These are phyloP conservation scores for Boletus patriciae DNA, from an alignment of 768 basidiomycete species.

Conservation along the genomic window DNA sequence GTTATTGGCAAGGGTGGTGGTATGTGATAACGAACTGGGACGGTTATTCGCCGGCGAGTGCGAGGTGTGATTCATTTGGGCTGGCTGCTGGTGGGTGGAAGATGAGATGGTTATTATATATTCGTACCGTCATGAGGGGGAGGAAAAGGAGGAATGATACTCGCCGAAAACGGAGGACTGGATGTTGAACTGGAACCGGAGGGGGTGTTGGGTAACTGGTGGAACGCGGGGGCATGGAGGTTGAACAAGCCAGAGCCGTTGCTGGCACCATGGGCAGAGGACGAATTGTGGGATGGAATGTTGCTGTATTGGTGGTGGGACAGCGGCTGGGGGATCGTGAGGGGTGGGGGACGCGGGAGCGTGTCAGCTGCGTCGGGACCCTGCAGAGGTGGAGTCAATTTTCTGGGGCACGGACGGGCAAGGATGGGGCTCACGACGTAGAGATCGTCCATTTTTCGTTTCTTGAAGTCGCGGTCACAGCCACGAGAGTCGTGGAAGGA, in stretches of 20 bases:
- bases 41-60: constrained; percentile 53
- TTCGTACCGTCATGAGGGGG: constrained; percentile 41
- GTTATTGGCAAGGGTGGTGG: constrained; percentile 39
- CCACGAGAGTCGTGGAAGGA: constrained; percentile 49
- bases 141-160: constrained; percentile 51
- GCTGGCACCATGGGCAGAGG: constrained; percentile 39
- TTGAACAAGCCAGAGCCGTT: constrained; percentile 48
- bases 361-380: constrained; percentile 44
- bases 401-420: not conserved
- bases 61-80: constrained; percentile 61
- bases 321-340: constrained; percentile 59
- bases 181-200: constrained; percentile 72
- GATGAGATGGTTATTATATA: constrained; percentile 49
- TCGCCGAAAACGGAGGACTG: constrained; percentile 85
- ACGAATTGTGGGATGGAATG: constrained; percentile 40
- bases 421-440: constrained; percentile 46
- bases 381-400: constrained; percentile 26
- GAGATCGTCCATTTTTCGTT: constrained; percentile 60
- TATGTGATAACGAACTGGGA: constrained; percentile 40
- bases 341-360: constrained; percentile 49
- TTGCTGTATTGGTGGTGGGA: constrained; percentile 52
- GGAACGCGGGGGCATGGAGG: constrained; percentile 58
- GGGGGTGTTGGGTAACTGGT: constrained; percentile 64
- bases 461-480: constrained; percentile 60
- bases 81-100: constrained; percentile 56